Conservation (phyloP, 352 stramenopile species). For the Detonula confervacea region DNA sequence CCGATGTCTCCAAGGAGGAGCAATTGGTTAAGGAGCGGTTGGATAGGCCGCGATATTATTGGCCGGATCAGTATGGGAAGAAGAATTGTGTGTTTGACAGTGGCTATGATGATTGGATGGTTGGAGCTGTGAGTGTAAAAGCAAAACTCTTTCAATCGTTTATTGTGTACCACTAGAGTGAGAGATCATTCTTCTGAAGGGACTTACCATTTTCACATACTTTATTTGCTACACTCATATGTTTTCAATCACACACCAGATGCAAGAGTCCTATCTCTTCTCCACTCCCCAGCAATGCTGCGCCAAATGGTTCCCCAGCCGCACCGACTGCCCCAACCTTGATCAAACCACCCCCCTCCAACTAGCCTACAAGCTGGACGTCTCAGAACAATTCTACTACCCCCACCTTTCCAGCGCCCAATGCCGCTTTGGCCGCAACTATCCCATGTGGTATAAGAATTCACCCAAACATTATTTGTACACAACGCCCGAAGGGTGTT, state of each 20-base stretch:
- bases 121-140: constrained; percentile 4
- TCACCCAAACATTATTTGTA: constrained; percentile 28
- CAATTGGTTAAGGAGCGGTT: not conserved
- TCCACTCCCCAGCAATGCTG: constrained; percentile 3
- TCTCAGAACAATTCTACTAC: constrained; percentile 20
- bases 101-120: constrained; percentile 32
- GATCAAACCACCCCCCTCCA: constrained; percentile 6
- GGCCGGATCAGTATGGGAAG: constrained; percentile 22
- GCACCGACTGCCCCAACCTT: constrained; percentile 15
- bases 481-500: constrained; percentile 27
- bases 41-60: constrained; percentile 2
- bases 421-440: constrained; percentile 19
- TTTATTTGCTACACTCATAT: too few relatives aligned
- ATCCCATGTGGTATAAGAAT: constrained; percentile 22
- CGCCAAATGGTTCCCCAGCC: constrained; percentile 11
- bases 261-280: constrained; percentile 20
- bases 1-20: constrained; percentile 1
- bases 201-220: too few relatives aligned
- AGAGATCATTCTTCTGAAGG: too few relatives aligned
- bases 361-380: constrained; percentile 13
- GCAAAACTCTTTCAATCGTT: too few relatives aligned
- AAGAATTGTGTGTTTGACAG: constrained; percentile 29
- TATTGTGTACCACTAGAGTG: too few relatives aligned
- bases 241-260: too few relatives aligned
- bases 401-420: constrained; percentile 11